Base-by-base conservation (phyloP, 2,329 filamentous ascomycete genomes). In the Apiospora rasikravindrae region DNA sequence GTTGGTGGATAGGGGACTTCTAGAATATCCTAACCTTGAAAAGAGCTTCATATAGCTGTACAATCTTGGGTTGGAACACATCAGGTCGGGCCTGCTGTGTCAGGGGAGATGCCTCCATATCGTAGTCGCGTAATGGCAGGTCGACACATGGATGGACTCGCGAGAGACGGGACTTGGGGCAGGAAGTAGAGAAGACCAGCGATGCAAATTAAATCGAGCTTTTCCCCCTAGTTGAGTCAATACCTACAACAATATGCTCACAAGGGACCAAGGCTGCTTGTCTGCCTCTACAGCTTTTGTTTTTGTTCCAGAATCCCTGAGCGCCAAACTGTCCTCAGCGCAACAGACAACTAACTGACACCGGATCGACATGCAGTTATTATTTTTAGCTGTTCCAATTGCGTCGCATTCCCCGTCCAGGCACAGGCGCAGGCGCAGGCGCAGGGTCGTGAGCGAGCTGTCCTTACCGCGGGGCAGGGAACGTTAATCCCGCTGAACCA, bases 51-150 rank as follows among this genome's bases (percentile, higher is more conserved):
- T 99, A 99, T 69, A 98, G 90, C 82, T 93, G 89, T 73, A 97
- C 93, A 76, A 99, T 94, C 86, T 99, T 99, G 71, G 94, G 96
- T 83, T 97, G 93, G 81, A 99, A 98, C 53, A 92, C 90, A 82
- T 97, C 93, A 71, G 96, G 96, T 78, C 94, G 90, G 83, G 91
- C 90, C 87, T 98, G 95, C 84, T 97, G 95, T 72, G 95, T 98
- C 81, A 99, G 89, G 75, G 96, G 96, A 81, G 96, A 98, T 78
- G 91, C 89, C 86, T 97, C 94, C 94, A 97, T 97, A 67, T 70
- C 75, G 68, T 51, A 42, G 37, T 69, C 45, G 19, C 19, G 47
- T 71, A 71, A 57, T 37, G 61, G 53, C 33, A 66, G 73, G 57
- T 71, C 68, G 73, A 70, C 70, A 69, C 57, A 70, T 73, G 74